phyloP scores from a whole-genome alignment of 495 filamentous ascomycete species.

The Diplogelasinospora grovesii region DNA sequence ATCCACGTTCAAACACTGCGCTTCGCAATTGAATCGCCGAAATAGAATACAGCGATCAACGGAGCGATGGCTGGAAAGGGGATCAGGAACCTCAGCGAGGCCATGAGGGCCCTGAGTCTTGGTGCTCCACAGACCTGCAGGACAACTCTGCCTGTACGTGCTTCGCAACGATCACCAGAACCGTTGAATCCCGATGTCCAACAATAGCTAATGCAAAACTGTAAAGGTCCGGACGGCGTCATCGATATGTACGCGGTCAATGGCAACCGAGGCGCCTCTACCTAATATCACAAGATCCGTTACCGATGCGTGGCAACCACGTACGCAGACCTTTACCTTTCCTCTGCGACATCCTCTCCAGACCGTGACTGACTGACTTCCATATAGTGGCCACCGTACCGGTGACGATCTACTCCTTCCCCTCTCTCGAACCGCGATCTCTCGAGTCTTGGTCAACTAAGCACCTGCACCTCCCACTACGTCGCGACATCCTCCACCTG shows the following conservation, averaged over 20 bases:
- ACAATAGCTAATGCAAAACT: constrained; percentile 1
- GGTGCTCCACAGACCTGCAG: constrained; percentile 34
- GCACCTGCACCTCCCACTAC: constrained; percentile 78
- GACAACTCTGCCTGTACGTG: constrained; percentile 24
- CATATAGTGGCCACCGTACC: constrained; percentile 58
- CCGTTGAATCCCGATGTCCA: no score
- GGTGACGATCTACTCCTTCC: constrained; percentile 84
- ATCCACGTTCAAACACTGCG: not conserved
- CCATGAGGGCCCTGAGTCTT: constrained; percentile 36
- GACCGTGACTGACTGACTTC: no score
- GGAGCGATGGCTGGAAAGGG: constrained; percentile 38
- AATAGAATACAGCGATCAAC: constrained; percentile 2
- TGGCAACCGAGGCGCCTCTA: constrained; percentile 65
- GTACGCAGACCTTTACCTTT: constrained; percentile 14
- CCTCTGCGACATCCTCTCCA: constrained; percentile 8
- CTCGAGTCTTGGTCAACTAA: constrained; percentile 73
- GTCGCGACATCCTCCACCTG: constrained; percentile 87
- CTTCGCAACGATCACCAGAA: no score
- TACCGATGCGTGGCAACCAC: constrained; percentile 15
- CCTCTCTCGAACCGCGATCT: constrained; percentile 73
- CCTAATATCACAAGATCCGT: constrained; percentile 40
- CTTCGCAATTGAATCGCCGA: not conserved
- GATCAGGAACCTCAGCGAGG: constrained; percentile 40
- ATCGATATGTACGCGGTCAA: constrained; percentile 48
- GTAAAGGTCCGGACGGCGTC: constrained; percentile 15